These are phyloP conservation scores for Allomyces arbusculus DNA, from an alignment of 192 early-diverging fungal genomes.

Conservation along the genomic window DNA sequence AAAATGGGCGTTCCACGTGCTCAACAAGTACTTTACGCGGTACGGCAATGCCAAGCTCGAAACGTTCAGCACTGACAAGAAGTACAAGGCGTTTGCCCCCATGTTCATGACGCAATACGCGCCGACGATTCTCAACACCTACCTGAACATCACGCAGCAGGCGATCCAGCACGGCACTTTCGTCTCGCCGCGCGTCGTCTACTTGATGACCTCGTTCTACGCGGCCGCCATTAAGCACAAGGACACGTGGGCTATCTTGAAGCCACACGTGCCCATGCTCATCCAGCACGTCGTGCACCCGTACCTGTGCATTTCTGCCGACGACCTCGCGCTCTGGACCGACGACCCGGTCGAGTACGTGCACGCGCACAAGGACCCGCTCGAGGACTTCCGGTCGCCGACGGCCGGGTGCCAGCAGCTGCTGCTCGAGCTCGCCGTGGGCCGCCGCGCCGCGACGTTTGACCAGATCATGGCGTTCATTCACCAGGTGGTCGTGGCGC, in stretches of 20 bases:
- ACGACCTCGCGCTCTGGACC: conserved; percentile 76
- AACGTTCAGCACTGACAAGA: conserved; percentile 26
- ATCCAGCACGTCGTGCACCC: conserved; percentile 84
- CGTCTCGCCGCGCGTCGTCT: conserved; percentile 49
- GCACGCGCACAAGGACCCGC: conserved; percentile 48
- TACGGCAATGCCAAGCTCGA: conserved; percentile 3
- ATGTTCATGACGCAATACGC: conserved; percentile 76
- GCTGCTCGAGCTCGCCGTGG: conserved; percentile 53
- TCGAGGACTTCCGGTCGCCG: conserved; percentile 72
- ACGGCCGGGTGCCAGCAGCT: conserved; percentile 49
- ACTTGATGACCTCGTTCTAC: conserved; percentile 52
- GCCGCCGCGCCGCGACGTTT: conserved; percentile 61
- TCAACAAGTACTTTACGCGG: conserved; percentile 62
- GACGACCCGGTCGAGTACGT: conserved; percentile 88
- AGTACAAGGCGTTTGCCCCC: conserved; percentile 48
- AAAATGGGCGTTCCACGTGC: conserved; percentile 78
- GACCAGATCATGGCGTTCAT: conserved; percentile 55
- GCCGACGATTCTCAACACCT: conserved; percentile 69
- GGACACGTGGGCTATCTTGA: conserved; percentile 73
- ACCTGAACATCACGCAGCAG: conserved; percentile 61
- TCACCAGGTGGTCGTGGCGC: conserved; percentile 48
- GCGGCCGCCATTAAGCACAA: conserved; percentile 70
- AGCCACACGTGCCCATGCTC: conserved; percentile 59
- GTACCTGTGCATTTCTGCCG: conserved; percentile 65
- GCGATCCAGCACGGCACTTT: conserved; percentile 48